These are phyloP conservation scores for Gaultheria prostrata DNA, from an alignment of 148 eudicot genomes.

Conservation along the genomic window DNA sequence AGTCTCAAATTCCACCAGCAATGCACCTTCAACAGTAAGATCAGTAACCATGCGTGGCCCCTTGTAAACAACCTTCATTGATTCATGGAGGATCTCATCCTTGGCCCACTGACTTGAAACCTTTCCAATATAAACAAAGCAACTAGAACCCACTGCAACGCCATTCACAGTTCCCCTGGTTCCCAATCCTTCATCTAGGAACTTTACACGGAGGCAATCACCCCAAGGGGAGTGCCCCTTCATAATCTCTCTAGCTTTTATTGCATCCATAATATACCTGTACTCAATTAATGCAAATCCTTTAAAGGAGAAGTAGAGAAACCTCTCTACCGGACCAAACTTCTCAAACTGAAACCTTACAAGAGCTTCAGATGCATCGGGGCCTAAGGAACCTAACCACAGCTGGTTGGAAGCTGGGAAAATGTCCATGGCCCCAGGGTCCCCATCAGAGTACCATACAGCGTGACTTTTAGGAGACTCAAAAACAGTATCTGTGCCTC, in stretches of 20 bases:
- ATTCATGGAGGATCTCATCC: constrained; percentile 82
- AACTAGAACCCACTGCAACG: constrained; percentile 77
- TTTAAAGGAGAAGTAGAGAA: constrained; percentile 49
- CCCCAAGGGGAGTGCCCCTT: constrained; percentile 81
- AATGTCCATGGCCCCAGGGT: constrained; percentile 76
- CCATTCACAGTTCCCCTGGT: constrained; percentile 68
- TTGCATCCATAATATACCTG: constrained; percentile 73
- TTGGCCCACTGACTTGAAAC: constrained; percentile 62
- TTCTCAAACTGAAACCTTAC: constrained; percentile 77
- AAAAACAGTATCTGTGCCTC: constrained; percentile 25
- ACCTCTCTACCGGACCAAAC: constrained; percentile 75
- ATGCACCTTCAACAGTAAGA: constrained; percentile 71
- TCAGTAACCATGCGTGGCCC: constrained; percentile 80
- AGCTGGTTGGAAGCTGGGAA: constrained; percentile 84
- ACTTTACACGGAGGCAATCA: constrained; percentile 65
- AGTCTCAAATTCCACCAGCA: constrained; percentile 79
- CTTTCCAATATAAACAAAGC: constrained; percentile 77
- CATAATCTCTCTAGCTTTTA: constrained; percentile 78
- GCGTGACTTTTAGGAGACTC: constrained; percentile 43
- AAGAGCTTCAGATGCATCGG: constrained; percentile 73
- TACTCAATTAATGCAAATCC: constrained; percentile 75
- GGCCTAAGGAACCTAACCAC: constrained; percentile 84
- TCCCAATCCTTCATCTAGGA: constrained; percentile 82
- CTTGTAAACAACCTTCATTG: constrained; percentile 46
- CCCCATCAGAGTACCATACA: constrained; percentile 80